phyloP scores from a whole-genome alignment of 2,329 filamentous ascomycete species.

The Bipolaris zeicola region DNA sequence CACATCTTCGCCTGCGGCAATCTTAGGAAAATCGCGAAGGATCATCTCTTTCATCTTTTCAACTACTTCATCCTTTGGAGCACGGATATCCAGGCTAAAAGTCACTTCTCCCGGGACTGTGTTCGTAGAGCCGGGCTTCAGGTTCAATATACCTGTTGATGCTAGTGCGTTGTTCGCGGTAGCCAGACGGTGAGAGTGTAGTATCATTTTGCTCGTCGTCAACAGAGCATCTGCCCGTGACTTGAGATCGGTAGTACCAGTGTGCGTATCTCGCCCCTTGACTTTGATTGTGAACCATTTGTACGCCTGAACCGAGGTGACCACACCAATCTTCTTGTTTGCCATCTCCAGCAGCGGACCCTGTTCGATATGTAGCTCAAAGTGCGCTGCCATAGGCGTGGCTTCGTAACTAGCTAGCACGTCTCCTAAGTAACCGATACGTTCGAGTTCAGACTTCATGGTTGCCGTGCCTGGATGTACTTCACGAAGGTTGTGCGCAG shows the following conservation, averaged over 20 bases:
- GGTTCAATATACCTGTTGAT: slow-evolving; percentile 71
- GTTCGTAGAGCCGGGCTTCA: slow-evolving; percentile 72
- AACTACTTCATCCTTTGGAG: slow-evolving; percentile 62
- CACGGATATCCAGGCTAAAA: slow-evolving; percentile 72
- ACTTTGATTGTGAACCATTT: slow-evolving; percentile 74
- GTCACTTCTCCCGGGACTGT: slow-evolving; percentile 72
- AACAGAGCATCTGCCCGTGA: slow-evolving; percentile 72
- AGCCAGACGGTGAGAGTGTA: slow-evolving; percentile 68
- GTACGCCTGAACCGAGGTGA: slow-evolving; percentile 75
- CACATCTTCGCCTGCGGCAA: slow-evolving; percentile 64
- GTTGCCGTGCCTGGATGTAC: slow-evolving; percentile 65
- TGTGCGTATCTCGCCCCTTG: slow-evolving; percentile 71
- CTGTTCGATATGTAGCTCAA: slow-evolving; percentile 86
- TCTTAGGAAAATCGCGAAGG: slow-evolving; percentile 62
- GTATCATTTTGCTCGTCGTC: slow-evolving; percentile 69
- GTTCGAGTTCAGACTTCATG: slow-evolving; percentile 70
- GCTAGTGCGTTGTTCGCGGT: slow-evolving; percentile 65
- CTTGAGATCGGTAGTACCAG: slow-evolving; percentile 72
- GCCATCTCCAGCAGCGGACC: slow-evolving; percentile 73
- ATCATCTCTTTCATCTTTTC: slow-evolving; percentile 63
- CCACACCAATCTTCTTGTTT: slow-evolving; percentile 69
- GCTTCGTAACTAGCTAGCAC: slow-evolving; percentile 62
- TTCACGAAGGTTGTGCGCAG: slow-evolving; percentile 65
- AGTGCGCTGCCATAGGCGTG: slow-evolving; percentile 74
- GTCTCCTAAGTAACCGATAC: slow-evolving; percentile 72